A percentile compares a stretch with the other conserved stretches of the same genome.
These are phyloP conservation scores for Aureobasidium sp. DNA, from an alignment of 2,329 filamentous ascomycete species.

Conservation along the genomic window DNA sequence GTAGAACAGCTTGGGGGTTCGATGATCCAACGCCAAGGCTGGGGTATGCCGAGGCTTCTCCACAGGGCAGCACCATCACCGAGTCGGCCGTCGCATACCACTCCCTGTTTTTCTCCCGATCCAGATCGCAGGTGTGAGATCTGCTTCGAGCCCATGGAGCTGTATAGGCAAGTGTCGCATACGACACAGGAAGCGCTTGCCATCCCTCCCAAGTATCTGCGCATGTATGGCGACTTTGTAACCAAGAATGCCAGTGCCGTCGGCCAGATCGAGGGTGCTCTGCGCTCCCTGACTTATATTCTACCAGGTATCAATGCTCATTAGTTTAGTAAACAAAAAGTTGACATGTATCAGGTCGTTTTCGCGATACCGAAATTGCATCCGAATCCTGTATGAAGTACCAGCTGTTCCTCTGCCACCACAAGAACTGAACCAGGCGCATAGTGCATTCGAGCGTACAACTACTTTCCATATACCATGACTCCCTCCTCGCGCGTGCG, in stretches of 20 bases:
- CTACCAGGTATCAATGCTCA: conserved; percentile 60
- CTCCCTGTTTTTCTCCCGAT: neutral
- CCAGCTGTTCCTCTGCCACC: neutral
- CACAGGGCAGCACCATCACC: neutral
- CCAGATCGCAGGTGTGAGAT: neutral
- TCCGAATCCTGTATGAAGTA: conserved; percentile 66
- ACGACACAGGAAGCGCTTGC: conserved; percentile 16
- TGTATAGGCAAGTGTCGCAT: conserved; percentile 17
- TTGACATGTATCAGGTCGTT: conserved; percentile 53
- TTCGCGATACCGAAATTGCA: conserved; percentile 87
- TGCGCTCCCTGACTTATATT: conserved; percentile 91
- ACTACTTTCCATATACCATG: conserved; percentile 87
- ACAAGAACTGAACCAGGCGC: conserved; percentile 20
- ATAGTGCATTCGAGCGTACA: conserved; percentile 78
- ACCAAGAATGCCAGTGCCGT: conserved; percentile 90
- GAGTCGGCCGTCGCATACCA: neutral
- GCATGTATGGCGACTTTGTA: conserved; percentile 82
- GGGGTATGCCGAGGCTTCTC: conserved; percentile 14
- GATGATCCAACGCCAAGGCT: neutral
- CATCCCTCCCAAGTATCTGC: conserved; percentile 27
- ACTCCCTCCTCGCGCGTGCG: conserved; percentile 68
- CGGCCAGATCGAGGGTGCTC: conserved; percentile 86
- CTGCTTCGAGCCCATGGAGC: conserved; percentile 11
- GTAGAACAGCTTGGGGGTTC: neutral
- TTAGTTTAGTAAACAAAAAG: neutral